These are phyloP conservation scores for Verticillium dahliae DNA, from an alignment of 2,329 filamentous ascomycete species.

Conservation along the genomic window DNA sequence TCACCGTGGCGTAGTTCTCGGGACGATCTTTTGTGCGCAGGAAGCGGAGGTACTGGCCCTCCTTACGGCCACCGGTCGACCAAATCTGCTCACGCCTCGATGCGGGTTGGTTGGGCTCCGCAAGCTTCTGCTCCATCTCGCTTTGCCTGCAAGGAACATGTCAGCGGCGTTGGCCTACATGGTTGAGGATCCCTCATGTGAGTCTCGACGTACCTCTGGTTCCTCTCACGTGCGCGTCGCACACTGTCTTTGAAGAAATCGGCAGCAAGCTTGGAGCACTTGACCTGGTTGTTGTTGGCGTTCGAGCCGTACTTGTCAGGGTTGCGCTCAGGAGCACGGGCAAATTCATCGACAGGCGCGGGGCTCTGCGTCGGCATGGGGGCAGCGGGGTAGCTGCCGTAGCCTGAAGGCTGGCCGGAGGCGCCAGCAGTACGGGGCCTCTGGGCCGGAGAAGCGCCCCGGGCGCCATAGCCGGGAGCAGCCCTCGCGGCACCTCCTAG, in stretches of 20 bases:
- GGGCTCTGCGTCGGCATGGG: slow-evolving; percentile 55
- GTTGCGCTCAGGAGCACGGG: slow-evolving; percentile 76
- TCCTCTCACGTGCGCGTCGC: slow-evolving; percentile 88
- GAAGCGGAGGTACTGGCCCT: slow-evolving; percentile 90
- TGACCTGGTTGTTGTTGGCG: slow-evolving; percentile 64
- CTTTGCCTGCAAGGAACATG: slow-evolving; percentile 60
- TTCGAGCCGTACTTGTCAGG: slow-evolving; percentile 68
- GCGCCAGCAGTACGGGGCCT: slow-evolving; percentile 81
- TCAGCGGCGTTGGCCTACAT: not conserved
- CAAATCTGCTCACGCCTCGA: slow-evolving; percentile 78
- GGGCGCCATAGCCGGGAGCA: slow-evolving; percentile 61
- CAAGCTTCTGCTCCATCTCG: slow-evolving; percentile 81
- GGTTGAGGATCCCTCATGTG: not conserved
- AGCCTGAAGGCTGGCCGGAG: slow-evolving; percentile 53
- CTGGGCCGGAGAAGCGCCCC: slow-evolving; percentile 62
- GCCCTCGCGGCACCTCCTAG: slow-evolving; percentile 63
- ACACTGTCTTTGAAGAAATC: slow-evolving; percentile 99
- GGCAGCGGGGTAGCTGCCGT: slow-evolving; percentile 61
- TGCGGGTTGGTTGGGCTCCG: slow-evolving; percentile 67
- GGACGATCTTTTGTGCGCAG: slow-evolving; percentile 88
- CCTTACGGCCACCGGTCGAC: slow-evolving; percentile 77
- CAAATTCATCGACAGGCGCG: slow-evolving; percentile 63
- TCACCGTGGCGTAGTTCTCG: slow-evolving; percentile 91
- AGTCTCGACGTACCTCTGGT: slow-evolving; percentile 64
- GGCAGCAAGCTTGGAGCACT: slow-evolving; percentile 63